phyloP scores from a whole-genome alignment of 2,329 filamentous ascomycete genomes.

The Alternaria sp. region DNA sequence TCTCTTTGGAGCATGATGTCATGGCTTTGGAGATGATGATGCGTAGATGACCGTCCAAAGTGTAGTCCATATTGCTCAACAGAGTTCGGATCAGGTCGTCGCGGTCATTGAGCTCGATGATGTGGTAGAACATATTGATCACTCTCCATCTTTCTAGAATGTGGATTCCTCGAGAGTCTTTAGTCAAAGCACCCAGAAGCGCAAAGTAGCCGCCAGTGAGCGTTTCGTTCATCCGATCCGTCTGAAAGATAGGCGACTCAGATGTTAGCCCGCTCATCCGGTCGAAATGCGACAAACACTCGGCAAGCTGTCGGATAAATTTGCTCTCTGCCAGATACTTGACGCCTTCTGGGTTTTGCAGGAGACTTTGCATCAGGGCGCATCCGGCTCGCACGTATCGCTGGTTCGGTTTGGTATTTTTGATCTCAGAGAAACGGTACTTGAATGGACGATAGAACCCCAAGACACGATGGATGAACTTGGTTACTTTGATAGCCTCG shows the following conservation, averaged over 20 bases:
- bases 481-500: slow-evolving; percentile 91
- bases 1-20: slow-evolving; percentile 87
- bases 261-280: slow-evolving; percentile 77
- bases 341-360: slow-evolving; percentile 84
- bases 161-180: slow-evolving; percentile 79
- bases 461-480: slow-evolving; percentile 93
- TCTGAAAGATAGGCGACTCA: slow-evolving; percentile 86
- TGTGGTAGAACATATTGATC: slow-evolving; percentile 99
- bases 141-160: slow-evolving; percentile 97
- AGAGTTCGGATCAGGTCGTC: slow-evolving; percentile 90
- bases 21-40: slow-evolving; percentile 93
- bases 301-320: slow-evolving; percentile 88
- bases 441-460: slow-evolving; percentile 98
- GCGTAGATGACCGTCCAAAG: slow-evolving; percentile 80
- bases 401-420: slow-evolving; percentile 90
- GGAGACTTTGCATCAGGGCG: slow-evolving; percentile 81
- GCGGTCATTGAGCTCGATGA: slow-evolving; percentile 87
- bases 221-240: slow-evolving; percentile 81
- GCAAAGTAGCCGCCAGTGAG: slow-evolving; percentile 93
- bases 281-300: slow-evolving; percentile 94
- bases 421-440: slow-evolving; percentile 87
- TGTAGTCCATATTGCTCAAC: slow-evolving; percentile 91
- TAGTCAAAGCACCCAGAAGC: slow-evolving; percentile 86
- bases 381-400: slow-evolving; percentile 92
- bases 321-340: slow-evolving; percentile 92